Evolutionary conservation across 2,329 filamentous ascomycete genomes (phyloP).

Genomic region (Fusarium euwallaceae): DNA sequence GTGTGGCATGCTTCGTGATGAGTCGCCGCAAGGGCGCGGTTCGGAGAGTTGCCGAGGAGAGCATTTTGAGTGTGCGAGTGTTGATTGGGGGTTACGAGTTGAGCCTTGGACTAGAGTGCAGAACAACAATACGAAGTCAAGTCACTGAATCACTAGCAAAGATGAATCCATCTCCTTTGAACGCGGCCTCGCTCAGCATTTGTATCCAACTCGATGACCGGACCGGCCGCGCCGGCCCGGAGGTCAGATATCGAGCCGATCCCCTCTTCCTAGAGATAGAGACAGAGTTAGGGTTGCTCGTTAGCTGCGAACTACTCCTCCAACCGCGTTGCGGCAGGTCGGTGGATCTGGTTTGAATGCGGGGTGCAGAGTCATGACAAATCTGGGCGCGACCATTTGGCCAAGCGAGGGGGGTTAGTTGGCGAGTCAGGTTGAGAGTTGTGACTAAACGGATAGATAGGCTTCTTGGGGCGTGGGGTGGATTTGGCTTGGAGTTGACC

Average conservation of each 20-base stretch:
- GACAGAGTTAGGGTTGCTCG: not conserved
- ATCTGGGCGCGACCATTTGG: constrained; percentile 22
- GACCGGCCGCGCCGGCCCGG: constrained; percentile 19
- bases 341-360: constrained; percentile 23
- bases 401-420: not conserved
- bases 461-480: not conserved
- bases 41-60: constrained; percentile 21
- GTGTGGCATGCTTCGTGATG: constrained; percentile 21
- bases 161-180: not conserved
- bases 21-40: constrained; percentile 25
- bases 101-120: not conserved
- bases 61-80: constrained; percentile 21
- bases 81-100: not conserved
- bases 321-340: constrained; percentile 13
- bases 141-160: not conserved
- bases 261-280: constrained; percentile 18
- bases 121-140: not conserved
- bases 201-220: constrained; percentile 4
- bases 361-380: constrained; percentile 28
- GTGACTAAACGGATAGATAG: constrained; percentile 5
- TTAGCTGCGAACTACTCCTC: constrained; percentile 15
- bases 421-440: constrained; percentile 3
- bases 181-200: not conserved
- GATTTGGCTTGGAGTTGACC: not conserved
- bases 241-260: constrained; percentile 26